phyloP scores from a whole-genome alignment of 495 filamentous ascomycete genomes.

The Astrocystis sublimbata region DNA sequence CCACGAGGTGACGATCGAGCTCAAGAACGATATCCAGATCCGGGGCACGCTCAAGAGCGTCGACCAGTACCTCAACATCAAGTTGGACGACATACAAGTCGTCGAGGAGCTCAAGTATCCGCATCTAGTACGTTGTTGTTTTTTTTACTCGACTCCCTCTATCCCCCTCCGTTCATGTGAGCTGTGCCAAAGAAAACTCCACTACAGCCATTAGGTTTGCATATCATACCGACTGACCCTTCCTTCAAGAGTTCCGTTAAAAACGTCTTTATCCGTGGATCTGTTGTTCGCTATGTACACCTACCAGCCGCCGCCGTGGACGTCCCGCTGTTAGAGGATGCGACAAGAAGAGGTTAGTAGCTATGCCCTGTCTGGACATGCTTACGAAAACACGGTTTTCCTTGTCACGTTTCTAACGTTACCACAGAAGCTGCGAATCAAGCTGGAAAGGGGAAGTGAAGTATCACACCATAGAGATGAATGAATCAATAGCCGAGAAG shows the following conservation, averaged over 20 bases:
- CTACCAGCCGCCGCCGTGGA: conserved; percentile 86
- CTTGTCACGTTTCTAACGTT: not conserved
- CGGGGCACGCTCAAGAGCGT: conserved; percentile 92
- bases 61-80: conserved; percentile 99
- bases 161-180: not conserved
- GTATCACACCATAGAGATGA: not conserved
- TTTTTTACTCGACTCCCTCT: not conserved
- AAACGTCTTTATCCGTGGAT: conserved; percentile 97
- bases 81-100: conserved; percentile 90
- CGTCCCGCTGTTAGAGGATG: conserved; percentile 89
- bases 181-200: too few species aligned
- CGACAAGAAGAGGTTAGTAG: conserved; percentile 84
- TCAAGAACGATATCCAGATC: conserved; percentile 98
- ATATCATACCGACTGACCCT: conserved; percentile 5
- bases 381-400: not conserved
- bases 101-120: conserved; percentile 90
- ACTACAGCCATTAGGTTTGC: not conserved
- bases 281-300: conserved; percentile 94
- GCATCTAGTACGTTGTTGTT: conserved; percentile 64
- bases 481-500: not conserved
- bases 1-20: conserved; percentile 91
- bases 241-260: conserved; percentile 76
- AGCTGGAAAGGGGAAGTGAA: conserved; percentile 46
- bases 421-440: conserved; percentile 44
- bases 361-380: not conserved